Base-by-base conservation (phyloP, 306 rosid genomes). In the Comarum palustre region DNA sequence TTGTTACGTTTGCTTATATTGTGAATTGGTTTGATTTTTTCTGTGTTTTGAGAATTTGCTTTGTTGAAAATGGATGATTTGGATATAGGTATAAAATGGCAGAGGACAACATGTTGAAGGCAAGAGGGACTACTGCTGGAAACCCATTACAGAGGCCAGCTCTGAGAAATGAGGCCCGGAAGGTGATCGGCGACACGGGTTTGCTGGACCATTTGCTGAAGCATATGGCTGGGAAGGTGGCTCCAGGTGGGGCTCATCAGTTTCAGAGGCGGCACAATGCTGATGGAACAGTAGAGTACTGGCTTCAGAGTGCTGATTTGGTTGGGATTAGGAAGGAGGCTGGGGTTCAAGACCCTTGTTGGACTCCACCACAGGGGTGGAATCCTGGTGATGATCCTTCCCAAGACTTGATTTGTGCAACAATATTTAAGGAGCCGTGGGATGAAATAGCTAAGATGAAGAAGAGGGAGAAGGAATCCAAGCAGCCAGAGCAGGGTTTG, bases 351-450 rank as follows among this genome's bases (percentile, higher is more conserved):
- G 99, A 94, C 70, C 83, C 96, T 63, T 94, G 87, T 45, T 94
- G 99, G 99, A 89, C 84, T 41, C 99, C 99, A 15, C 93, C 90
- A n/a, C 84, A 82, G 17, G 97, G 96, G 24, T 94, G 99, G 99
- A 83, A 71, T 76, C 89, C 80, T 17, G 99, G 99, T 41, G 97
- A 94, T 76, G 81, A 66, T 79, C 89, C 88, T 31, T 70, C 85
- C 5, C 90, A 81, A 67, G 87, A 94, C 67, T 84, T 88, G 15
- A 73, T 76, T 66, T 82, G 88, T 79, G 76, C 82, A 1, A 66
- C 66, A 46, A 85, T 85, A 74, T 75, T 94, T 64, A 79, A 66
- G 79, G 81, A 82, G 51, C 85, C 91, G 27, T 84, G 68, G 78
- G 82, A 88, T 61, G 97, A 94, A 64, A 83, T 90, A 17, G 77